Evolutionary conservation across 768 basidiomycete species (phyloP), one percentile per base, ranked within the genome.

Genomic region (Fistulinella prunicolor): DNA sequence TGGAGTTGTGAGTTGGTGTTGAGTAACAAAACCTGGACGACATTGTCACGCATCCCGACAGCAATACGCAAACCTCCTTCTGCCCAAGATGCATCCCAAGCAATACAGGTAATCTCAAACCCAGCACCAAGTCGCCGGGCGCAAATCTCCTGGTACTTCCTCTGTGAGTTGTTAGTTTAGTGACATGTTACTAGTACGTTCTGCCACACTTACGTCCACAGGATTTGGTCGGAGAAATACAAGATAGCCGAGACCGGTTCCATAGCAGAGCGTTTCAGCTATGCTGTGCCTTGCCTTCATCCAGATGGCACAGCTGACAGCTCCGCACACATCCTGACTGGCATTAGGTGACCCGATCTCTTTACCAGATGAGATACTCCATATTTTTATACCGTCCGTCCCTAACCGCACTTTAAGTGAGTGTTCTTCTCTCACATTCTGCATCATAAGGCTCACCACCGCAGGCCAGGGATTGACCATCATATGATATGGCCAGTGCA

Each of bases 91-190:
- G 32, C 19, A 41, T 51, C 44, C 17, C 23, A 42, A 4, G 50
- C 6, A 16, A 55, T 3, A 10, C 46, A 55, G 16, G 50, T 52
- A 19, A 55, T 48, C 35, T 55, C 43, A 20, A 52, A 44, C 3
- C 54, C 46, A 1, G 21, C 37, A 4, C 54, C 47, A 6, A 56
- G 51, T 9, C 47, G 29, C 23, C 19, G 28, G 16, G 22, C 19
- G 9, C 54, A 56, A 7, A 53, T 49, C 28, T 56, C 41, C 28
- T 56, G 54, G 38, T 30, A 56, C 4, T 36, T 23, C 34, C 36
- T 51, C 47, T 52, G 19, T 46, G n/a, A n/a, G n/a, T n/a, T n/a
- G n/a, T n/a, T n/a, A n/a, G n/a, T n/a, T n/a, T n/a, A n/a, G n/a
- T n/a, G n/a, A n/a, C n/a, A n/a, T n/a, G n/a, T n/a, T n/a, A n/a